Evolutionary conservation across 257 asterid genomes (phyloP), one percentile per base, ranked within the genome.

Genomic region (Rauvolfia tetraphylla): DNA sequence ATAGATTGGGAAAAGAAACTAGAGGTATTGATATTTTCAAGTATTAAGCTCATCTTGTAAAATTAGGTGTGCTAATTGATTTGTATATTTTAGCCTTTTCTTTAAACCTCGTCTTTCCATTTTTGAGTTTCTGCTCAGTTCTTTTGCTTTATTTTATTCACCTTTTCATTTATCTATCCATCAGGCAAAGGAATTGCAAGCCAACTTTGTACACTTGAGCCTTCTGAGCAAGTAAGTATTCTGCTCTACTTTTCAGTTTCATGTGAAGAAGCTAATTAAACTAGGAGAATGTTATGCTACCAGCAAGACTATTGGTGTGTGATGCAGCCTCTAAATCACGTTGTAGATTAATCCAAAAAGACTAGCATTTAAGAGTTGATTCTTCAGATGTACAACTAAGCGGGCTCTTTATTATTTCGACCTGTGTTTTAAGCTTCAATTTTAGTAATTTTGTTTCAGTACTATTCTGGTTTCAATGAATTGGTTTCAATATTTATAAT

Each of bases 1-100:
- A 82, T 75, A 51, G 96, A 88, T 79, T 94, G 98, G 98, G 95
- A 89, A 88, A 92, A 90, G 88, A 92, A 91, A 84, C 89, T 92
- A 22, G 91, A 89, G 98, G 98, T 92, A 89, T 71, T 46, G 22
- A n/a, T 51, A n/a, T 46, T 36, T 23, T 53, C 36, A 29, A n/a
- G 18, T 39, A 68, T 69, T 68, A 39, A 54, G 36, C 38, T 36
- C 17, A 38, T 54, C 17, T 53, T 18, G 4, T 33, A 33, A 63
- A 25, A 34, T 38, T 63, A 63, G 1, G 12, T 27, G 23, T 7
- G 13, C 73, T 23, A 49, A 2, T 2, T 18, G 12, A 14, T n/a
- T n/a, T 48, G 7, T 36, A 44, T 31, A 71, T 7, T 18, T 14
- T 49, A 44, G 14, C 22, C 1, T 58, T n/a, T 8, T 38, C 10